phyloP scores from a whole-genome alignment of 768 basidiomycete genomes.

The Jaapia argillacea region DNA sequence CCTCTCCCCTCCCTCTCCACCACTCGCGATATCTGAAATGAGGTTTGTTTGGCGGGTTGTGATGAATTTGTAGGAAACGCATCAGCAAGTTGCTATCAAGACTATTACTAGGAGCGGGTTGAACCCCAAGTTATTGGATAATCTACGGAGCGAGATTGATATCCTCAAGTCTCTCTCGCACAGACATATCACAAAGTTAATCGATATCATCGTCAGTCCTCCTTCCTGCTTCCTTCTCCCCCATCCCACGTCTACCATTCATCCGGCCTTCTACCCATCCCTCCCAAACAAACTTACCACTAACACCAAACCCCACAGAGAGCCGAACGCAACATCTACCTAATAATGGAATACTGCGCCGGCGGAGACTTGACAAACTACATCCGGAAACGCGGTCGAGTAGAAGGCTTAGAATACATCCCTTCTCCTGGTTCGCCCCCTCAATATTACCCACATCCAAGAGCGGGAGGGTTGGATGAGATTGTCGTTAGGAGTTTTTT shows the following conservation, averaged over 20 bases:
- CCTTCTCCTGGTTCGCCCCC: slow-evolving; percentile 59
- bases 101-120: slow-evolving; percentile 84
- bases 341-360: slow-evolving; percentile 96
- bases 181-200: slow-evolving; percentile 84
- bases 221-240: slow-evolving; percentile 1
- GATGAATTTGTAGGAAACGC: slow-evolving; percentile 46
- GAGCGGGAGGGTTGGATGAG: slow-evolving; percentile 84
- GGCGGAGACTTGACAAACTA: slow-evolving; percentile 95
- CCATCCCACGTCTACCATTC: not conserved
- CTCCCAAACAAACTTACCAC: slow-evolving; percentile 2
- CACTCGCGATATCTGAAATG: not conserved
- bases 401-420: slow-evolving; percentile 79
- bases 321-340: slow-evolving; percentile 74
- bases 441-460: slow-evolving; percentile 87
- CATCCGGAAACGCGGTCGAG: slow-evolving; percentile 93
- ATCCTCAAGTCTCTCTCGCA: slow-evolving; percentile 93
- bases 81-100: slow-evolving; percentile 84
- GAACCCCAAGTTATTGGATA: slow-evolving; percentile 89
- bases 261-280: not conserved
- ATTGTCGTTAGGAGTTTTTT: slow-evolving; percentile 87
- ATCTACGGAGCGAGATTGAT: slow-evolving; percentile 95
- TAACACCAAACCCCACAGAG: too few species aligned
- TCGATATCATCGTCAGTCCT: slow-evolving; percentile 78
- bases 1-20: not conserved
- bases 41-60: too few species aligned